phyloP scores from a whole-genome alignment of 768 basidiomycete genomes.

The Pulveroboletus sp. region DNA sequence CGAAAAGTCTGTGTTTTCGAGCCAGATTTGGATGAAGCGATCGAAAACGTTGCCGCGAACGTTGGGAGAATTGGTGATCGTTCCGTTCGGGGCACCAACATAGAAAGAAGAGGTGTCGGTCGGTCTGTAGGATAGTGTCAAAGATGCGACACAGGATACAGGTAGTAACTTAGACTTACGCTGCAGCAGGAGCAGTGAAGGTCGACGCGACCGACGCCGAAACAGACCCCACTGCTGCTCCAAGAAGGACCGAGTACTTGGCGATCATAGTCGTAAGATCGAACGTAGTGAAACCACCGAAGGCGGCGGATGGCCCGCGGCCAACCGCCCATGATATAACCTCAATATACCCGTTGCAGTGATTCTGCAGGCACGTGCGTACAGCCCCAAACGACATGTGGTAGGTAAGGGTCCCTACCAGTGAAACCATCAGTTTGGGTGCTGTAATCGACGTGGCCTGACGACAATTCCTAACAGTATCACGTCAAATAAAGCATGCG shows the following conservation, averaged over 20 bases:
- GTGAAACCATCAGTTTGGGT: background rate
- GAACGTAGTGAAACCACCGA: background rate
- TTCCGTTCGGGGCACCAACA: slow-evolving; percentile 39
- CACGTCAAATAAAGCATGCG: background rate
- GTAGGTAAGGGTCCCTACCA: background rate
- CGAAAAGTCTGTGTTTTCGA: slow-evolving; percentile 55
- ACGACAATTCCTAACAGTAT: background rate
- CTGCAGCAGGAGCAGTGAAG: slow-evolving; percentile 29
- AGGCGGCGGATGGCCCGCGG: too few species aligned
- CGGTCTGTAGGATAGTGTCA: too few species aligned
- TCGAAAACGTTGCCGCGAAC: slow-evolving; percentile 43
- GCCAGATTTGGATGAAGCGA: slow-evolving; percentile 49
- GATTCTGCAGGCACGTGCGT: too few species aligned
- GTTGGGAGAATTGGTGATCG: slow-evolving; percentile 33
- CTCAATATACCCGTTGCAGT: slow-evolving; percentile 7
- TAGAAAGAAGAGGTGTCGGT: slow-evolving; percentile 35
- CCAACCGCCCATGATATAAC: slow-evolving; percentile 10
- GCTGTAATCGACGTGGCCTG: background rate
- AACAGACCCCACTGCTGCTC: slow-evolving; percentile 11
- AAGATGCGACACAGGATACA: too few species aligned
- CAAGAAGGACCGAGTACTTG: slow-evolving; percentile 14
- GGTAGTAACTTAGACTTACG: too few species aligned
- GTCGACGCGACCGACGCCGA: slow-evolving; percentile 23
- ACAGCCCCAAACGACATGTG: too few species aligned
- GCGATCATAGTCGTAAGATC: slow-evolving; percentile 12